Conservation (phyloP, 2,329 filamentous ascomycete species). For the Remersonia thermophila region DNA sequence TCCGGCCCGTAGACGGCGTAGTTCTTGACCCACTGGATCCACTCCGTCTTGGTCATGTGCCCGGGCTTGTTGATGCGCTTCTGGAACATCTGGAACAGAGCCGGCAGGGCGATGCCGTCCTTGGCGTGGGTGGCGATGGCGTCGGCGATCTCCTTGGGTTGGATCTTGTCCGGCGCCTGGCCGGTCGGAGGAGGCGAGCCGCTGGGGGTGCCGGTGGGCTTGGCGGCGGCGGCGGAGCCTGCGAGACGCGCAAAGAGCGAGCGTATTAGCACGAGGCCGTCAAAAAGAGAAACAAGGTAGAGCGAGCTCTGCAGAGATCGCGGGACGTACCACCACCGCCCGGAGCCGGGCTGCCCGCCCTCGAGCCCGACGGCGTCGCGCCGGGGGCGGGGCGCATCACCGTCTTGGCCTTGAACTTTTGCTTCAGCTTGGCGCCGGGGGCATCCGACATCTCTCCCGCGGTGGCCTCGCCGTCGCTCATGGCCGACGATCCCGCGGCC, state of each 20-base stretch:
- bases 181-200: slow-evolving; percentile 17
- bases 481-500: slow-evolving; percentile 43
- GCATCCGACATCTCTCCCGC: slow-evolving; percentile 55
- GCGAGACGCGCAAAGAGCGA: too few relatives aligned
- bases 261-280: too few relatives aligned
- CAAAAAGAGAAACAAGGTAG: too few relatives aligned
- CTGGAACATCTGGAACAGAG: slow-evolving; percentile 42
- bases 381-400: slow-evolving; percentile 31
- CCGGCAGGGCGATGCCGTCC: slow-evolving; percentile 41
- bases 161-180: slow-evolving; percentile 37
- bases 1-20: slow-evolving; percentile 41
- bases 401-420: slow-evolving; percentile 44
- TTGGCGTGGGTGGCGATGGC: slow-evolving; percentile 17
- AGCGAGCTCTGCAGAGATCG: too few relatives aligned
- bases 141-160: slow-evolving; percentile 34
- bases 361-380: slow-evolving; percentile 45
- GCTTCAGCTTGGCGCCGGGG: slow-evolving; percentile 33
- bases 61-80: slow-evolving; percentile 39
- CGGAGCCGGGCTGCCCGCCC: slow-evolving; percentile 47
- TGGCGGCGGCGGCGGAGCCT: slow-evolving; percentile 2
- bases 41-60: slow-evolving; percentile 40
- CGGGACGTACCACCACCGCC: slow-evolving; percentile 26
- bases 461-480: slow-evolving; percentile 62
- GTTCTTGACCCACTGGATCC: slow-evolving; percentile 47
- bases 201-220: slow-evolving; percentile 17